Evolutionary conservation across 2,329 filamentous ascomycete species (phyloP), one percentile per base, ranked within the genome.

Genomic region (Stylonectria norvegica): DNA sequence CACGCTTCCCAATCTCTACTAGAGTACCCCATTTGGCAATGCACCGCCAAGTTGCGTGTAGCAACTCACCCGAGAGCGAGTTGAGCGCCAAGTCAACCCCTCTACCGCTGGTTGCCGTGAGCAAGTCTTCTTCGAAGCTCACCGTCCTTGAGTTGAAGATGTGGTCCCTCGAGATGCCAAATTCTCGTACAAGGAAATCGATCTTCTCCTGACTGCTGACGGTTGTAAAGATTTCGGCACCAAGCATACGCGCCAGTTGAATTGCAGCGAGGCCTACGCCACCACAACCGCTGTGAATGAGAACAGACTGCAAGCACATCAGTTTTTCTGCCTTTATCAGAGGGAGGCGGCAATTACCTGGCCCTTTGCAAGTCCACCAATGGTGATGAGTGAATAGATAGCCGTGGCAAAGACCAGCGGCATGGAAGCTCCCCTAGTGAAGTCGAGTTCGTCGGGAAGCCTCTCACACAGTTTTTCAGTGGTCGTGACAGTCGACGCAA

Each of bases 1-100:
- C 64, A 11, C 54, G 51, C 31, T 62, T 63, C 2, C 62, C 63
- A 14, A 68, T 57, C 36, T 69, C 66, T 0, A 69, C 22, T 38
- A 69, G 59, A 1, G 34, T 52, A 1, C 66, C 66, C 20, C 50
- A 60, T 12, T 49, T n/a, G 3, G 65, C 61, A 4, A 69, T 51
- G 37, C 62, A 66, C 8, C 55, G 31, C 62, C 60, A 67, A 0
- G 63, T 57, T 0, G 60, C 56, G 5, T 58, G 54, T 0, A 67
- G 48, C 0, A 58, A 33, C 11, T 60, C 52, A 1, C 61, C 61
- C 0, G 58, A 42, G 0, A 64, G 36, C 0, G 58, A 60, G 45
- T 63, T 63, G 4, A 65, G 45, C 1, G 57, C 56, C 1, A 65
- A 16, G 23, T 66, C 61, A 1, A 64, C 60, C 12, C 62, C 62